Conservation (phyloP, 2,329 filamentous ascomycete species). For the Penicillium sclerotiorum region DNA sequence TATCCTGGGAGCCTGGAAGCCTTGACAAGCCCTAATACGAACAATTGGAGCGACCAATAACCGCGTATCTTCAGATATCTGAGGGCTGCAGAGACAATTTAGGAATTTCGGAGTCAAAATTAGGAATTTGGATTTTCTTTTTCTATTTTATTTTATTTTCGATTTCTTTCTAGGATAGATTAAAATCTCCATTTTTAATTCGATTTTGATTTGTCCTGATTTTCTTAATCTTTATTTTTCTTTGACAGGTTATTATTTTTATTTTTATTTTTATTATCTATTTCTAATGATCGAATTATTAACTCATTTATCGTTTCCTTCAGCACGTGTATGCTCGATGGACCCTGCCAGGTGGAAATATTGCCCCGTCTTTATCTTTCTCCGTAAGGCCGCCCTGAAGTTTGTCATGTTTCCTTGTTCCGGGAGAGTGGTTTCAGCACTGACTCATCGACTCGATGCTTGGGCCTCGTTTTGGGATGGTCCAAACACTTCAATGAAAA, state of each 20-base stretch:
- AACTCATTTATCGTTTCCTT: background rate
- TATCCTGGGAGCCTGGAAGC: background rate
- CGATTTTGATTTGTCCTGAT: background rate
- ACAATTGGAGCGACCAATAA: too few species aligned
- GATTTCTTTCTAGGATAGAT: too few species aligned
- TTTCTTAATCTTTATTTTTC: background rate
- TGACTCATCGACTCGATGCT: background rate
- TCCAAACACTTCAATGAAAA: background rate
- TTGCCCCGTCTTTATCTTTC: background rate
- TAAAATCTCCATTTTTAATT: background rate
- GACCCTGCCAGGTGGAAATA: background rate
- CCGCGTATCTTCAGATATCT: too few species aligned
- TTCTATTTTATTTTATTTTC: background rate
- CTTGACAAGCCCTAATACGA: too few species aligned
- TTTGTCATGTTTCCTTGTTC: too few species aligned
- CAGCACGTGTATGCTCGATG: constrained; percentile 5
- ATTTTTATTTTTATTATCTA: background rate
- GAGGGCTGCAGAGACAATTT: too few species aligned
- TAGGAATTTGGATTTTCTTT: background rate
- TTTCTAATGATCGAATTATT: background rate
- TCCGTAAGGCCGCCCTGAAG: background rate
- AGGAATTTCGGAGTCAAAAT: background rate
- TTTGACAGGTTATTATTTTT: too few species aligned
- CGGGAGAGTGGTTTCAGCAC: background rate
- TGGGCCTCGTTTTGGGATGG: background rate